Percentiles rank a stretch among this genome's conserved stretches.
Conservation (phyloP, 495 filamentous ascomycete species). For the Penicillium odoratum region DNA sequence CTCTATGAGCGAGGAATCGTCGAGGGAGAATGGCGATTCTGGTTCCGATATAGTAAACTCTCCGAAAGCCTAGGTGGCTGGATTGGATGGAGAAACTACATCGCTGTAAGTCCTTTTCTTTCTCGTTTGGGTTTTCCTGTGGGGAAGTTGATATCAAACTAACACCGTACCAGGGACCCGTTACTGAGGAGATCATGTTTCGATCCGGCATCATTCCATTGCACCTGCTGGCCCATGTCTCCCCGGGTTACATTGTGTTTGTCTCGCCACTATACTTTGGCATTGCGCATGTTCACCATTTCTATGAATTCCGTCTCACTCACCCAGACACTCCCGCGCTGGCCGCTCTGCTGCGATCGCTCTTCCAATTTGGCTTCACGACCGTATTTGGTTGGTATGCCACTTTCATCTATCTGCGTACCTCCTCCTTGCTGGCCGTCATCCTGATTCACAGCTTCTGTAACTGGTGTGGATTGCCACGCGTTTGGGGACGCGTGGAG, state of each 20-base stretch:
- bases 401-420: constrained; percentile 85
- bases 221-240: constrained; percentile 69
- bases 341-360: constrained; percentile 62
- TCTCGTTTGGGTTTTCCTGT: neutral
- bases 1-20: constrained; percentile 73
- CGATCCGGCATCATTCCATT: constrained; percentile 80
- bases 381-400: constrained; percentile 92
- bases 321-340: constrained; percentile 66
- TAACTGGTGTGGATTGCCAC: constrained; percentile 88
- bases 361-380: constrained; percentile 90
- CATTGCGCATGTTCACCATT: constrained; percentile 92
- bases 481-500: constrained; percentile 77
- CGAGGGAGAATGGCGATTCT: constrained; percentile 68
- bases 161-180: constrained; percentile 61
- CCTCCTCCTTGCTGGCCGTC: constrained; percentile 72
- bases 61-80: constrained; percentile 55
- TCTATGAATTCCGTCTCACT: constrained; percentile 87
- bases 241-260: constrained; percentile 65
- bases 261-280: constrained; percentile 88
- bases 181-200: constrained; percentile 93
- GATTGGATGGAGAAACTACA: constrained; percentile 65
- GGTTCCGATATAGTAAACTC: constrained; percentile 48
- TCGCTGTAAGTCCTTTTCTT: constrained; percentile 47
- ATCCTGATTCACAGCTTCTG: constrained; percentile 84
- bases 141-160: constrained; percentile 3